These are phyloP conservation scores for Sporothrix humicola DNA, from an alignment of 2,329 filamentous ascomycete genomes.

Conservation along the genomic window DNA sequence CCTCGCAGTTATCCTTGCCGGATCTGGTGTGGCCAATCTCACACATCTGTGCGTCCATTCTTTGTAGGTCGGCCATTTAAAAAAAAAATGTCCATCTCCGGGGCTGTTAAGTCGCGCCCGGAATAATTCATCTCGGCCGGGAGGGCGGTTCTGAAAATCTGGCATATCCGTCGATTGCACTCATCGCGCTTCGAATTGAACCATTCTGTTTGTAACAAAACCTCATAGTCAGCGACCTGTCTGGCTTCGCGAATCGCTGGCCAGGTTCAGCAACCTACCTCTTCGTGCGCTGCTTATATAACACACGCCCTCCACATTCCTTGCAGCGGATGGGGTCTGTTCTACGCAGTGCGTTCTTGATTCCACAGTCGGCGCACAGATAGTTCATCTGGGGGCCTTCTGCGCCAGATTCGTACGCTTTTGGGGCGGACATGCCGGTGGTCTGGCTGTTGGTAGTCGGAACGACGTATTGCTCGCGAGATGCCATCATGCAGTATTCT, in stretches of 20 bases:
- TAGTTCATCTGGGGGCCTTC: slow-evolving; percentile 66
- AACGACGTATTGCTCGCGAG: slow-evolving; percentile 79
- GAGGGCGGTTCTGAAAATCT: no score
- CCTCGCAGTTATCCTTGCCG: not conserved
- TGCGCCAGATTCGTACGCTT: slow-evolving; percentile 46
- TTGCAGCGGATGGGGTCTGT: slow-evolving; percentile 85
- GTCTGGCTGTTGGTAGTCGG: slow-evolving; percentile 59
- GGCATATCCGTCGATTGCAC: not conserved
- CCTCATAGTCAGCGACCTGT: not conserved
- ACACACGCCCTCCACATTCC: slow-evolving; percentile 90
- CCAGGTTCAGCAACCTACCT: slow-evolving; percentile 59
- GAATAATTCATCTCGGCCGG: no score
- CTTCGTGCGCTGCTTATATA: slow-evolving; percentile 98
- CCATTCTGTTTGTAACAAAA: slow-evolving; percentile 69
- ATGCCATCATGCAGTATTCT: slow-evolving; percentile 45
- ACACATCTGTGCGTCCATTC: no score
- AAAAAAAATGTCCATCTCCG: no score
- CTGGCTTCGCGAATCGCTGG: no score
- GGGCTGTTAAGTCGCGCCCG: no score
- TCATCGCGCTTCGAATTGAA: slow-evolving; percentile 95
- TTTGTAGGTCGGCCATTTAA: no score
- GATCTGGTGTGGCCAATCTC: no score
- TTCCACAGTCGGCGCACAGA: slow-evolving; percentile 83
- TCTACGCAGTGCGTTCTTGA: slow-evolving; percentile 74
- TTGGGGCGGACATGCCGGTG: slow-evolving; percentile 45